Conservation (phyloP, 2,329 filamentous ascomycete genomes). For the Colletotrichum musicola region DNA sequence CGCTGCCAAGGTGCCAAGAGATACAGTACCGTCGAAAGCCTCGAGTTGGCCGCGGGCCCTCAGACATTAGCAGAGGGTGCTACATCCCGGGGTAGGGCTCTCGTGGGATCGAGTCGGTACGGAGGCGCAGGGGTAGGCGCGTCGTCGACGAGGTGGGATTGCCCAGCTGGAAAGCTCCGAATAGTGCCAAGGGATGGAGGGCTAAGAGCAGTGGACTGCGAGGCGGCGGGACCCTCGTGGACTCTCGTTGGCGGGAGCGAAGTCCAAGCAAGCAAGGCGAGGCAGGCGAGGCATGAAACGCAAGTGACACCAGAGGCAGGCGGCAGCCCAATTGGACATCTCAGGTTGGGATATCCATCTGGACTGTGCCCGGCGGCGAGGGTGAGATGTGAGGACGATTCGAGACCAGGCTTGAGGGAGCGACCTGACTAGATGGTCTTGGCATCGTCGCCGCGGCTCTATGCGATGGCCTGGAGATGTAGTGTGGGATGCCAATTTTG, state of each 20-base stretch:
- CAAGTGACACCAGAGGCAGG: conserved; percentile 37
- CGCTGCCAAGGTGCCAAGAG: conserved; percentile 35
- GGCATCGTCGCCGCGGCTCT: conserved; percentile 37
- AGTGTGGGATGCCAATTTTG: conserved; percentile 36
- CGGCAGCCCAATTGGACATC: conserved; percentile 29
- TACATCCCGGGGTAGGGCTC: conserved; percentile 27
- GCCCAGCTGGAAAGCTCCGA: conserved; percentile 36
- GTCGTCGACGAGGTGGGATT: conserved; percentile 29
- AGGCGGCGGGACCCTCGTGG: conserved; percentile 11
- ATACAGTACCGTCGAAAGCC: conserved; percentile 27
- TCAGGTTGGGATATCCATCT: conserved; percentile 30
- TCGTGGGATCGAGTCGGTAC: conserved; percentile 32
- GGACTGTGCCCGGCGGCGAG: conserved; percentile 25
- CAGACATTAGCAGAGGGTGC: conserved; percentile 28
- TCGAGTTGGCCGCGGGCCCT: conserved; percentile 29
- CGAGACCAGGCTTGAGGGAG: conserved; percentile 36
- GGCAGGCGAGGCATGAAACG: conserved; percentile 38
- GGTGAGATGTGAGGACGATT: conserved; percentile 28
- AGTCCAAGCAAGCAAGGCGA: conserved; percentile 33
- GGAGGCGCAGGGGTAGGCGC: conserved; percentile 21
- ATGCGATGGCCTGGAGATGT: conserved; percentile 36
- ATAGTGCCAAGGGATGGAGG: conserved; percentile 25
- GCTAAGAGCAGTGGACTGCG: neutral
- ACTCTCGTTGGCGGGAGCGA: conserved; percentile 2
- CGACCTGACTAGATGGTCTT: conserved; percentile 36